These are phyloP conservation scores for Blastobotrys peoriensis DNA, from an alignment of 805 yeast genomes.

Conservation along the genomic window DNA sequence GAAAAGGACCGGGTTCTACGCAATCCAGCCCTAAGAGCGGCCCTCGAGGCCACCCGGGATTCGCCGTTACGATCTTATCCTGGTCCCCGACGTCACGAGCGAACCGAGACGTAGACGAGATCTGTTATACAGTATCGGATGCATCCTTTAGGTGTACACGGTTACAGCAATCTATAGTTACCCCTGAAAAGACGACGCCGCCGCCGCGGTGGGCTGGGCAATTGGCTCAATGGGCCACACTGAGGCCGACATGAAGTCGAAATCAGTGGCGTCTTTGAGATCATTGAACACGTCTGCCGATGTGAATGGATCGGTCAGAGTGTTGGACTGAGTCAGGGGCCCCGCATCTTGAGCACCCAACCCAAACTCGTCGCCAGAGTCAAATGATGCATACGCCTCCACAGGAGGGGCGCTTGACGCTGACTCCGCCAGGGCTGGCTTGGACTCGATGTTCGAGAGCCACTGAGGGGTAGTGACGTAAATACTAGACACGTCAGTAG, in stretches of 20 bases:
- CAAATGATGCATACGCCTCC: no score
- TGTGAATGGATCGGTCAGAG: neutral
- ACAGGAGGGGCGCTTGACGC: no score
- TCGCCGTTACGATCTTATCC: neutral
- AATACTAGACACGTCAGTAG: no score
- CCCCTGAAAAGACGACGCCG: no score
- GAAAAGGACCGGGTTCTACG: conserved; percentile 23
- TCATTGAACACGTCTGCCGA: neutral
- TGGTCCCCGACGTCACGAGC: neutral
- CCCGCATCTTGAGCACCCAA: no score
- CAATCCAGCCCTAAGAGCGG: conserved; percentile 3
- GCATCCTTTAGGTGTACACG: no score
- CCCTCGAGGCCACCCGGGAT: conserved; percentile 5
- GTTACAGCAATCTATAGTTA: no score
- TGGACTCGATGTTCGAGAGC: no score
- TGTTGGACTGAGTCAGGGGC: neutral
- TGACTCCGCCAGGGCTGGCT: no score
- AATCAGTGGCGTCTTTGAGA: neutral
- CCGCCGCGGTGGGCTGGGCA: neutral
- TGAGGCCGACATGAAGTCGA: neutral
- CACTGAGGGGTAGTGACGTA: no score
- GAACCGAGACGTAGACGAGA: neutral
- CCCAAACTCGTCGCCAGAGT: no score
- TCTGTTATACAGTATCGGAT: no score
- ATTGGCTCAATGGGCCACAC: neutral